Evolutionary conservation across 1,139 yeast genomes (phyloP).

Genomic region (Blastobotrys buckinghamii): DNA sequence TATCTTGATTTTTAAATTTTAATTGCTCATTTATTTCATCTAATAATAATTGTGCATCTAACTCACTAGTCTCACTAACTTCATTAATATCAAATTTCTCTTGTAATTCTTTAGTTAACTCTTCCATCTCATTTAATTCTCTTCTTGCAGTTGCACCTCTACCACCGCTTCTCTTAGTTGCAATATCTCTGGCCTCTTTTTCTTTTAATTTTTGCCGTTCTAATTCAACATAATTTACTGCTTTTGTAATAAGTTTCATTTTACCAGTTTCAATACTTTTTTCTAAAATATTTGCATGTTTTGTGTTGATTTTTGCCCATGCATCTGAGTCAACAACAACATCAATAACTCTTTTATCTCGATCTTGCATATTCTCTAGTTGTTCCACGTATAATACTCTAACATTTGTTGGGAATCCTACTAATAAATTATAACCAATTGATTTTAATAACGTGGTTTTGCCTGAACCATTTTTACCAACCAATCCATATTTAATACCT

Average conservation of each 20-base stretch:
- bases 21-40: constrained; percentile 4
- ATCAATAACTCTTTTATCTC: background rate
- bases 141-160: constrained; percentile 12
- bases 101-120: background rate
- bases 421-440: constrained; percentile 6
- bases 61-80: background rate
- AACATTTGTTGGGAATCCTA: constrained; percentile 11
- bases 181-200: constrained; percentile 7
- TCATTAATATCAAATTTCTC: background rate
- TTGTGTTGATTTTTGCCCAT: background rate
- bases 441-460: constrained; percentile 85
- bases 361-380: constrained; percentile 6
- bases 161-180: constrained; percentile 11
- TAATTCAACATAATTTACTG: constrained; percentile 1
- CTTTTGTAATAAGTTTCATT: background rate
- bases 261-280: background rate
- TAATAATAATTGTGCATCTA: constrained; percentile 1
- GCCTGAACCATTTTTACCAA: constrained; percentile 98
- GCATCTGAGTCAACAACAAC: constrained; percentile 7
- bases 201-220: constrained; percentile 1
- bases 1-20: background rate
- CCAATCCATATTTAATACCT: constrained; percentile 56
- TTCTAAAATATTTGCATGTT: background rate
- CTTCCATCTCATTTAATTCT: constrained; percentile 10
- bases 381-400: constrained; percentile 13